Base-by-base conservation (phyloP, 169 alveolate species). In the Plasmodium knowlesi region DNA sequence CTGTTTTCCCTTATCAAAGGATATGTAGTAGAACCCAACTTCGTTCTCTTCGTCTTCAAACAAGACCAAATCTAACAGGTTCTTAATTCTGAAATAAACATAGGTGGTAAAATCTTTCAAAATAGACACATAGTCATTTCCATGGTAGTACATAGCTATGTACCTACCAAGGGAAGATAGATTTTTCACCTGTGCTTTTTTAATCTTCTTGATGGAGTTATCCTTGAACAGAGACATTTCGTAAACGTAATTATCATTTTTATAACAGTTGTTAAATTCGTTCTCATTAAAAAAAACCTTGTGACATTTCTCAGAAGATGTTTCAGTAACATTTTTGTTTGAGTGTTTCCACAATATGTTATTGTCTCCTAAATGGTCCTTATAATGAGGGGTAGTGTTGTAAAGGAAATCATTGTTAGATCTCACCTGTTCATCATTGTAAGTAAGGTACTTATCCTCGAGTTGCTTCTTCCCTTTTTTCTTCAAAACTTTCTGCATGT, bases 321-420 rank as follows among this genome's bases (percentile, higher is more conserved):
- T 1, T 43, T 86, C 16, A 30, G 43, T 9, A 4, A 86, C 2
- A 76, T 74, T 5, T 22, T 86, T 78, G n/a, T 86, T 86, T 6
- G 41, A 14, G 19, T 86, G 93, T 16, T 76, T 86, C 93, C 93
- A 86, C 37, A 86, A 16, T 19, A 86, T 34, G 71, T 4, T 50
- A 9, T 57, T 74, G 43, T 86, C 79, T 19, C 78, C 81, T 34
- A 74, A 3, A 2, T 76, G 82, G 3, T 53, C 39, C 16, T 76
- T 43, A 74, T 53, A 74, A 43, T 34, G 34, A 0, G 72, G 43
- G 2, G 37, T 67, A 2, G 34, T 28, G 16, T 46, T 74, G 9
- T 14, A 74, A 9, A 86, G 25, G 80, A 74, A 86, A 8, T 25
- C 74, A 53, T 86, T 86, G 28, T 53, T 74, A 0, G 16, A 5